phyloP scores from a whole-genome alignment of 1,139 yeast genomes.

The Saccharomyces hybrid region DNA sequence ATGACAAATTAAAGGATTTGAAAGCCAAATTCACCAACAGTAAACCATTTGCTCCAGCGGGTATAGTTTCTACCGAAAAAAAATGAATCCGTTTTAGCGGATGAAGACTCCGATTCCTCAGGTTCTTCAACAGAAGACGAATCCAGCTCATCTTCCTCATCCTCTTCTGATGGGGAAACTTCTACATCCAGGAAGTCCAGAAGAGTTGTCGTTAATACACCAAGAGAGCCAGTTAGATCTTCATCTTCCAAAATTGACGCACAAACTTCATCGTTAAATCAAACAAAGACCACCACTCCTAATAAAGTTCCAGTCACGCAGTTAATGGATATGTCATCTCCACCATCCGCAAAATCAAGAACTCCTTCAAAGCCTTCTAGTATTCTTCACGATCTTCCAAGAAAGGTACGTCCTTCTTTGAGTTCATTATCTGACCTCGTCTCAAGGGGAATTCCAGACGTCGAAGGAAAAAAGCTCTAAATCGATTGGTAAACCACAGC shows the following conservation, averaged over 20 bases:
- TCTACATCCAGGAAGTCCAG: slow-evolving; percentile 26
- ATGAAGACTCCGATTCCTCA: slow-evolving; percentile 3
- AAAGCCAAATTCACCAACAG: slow-evolving; percentile 7
- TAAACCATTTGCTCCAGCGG: background rate
- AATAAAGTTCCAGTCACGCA: slow-evolving; percentile 15
- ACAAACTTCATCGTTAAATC: background rate
- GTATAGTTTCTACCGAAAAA: slow-evolving; percentile 8
- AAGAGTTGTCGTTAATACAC: slow-evolving; percentile 34
- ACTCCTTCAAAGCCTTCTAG: slow-evolving; percentile 11
- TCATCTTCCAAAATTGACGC: background rate
- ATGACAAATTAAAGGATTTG: slow-evolving; percentile 12
- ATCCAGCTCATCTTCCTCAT: slow-evolving; percentile 1
- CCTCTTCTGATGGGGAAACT: slow-evolving; percentile 22
- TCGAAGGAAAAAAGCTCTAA: slow-evolving; percentile 38
- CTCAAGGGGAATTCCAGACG: slow-evolving; percentile 56
- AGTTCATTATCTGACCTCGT: slow-evolving; percentile 53
- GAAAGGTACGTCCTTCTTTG: slow-evolving; percentile 35
- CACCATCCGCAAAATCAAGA: slow-evolving; percentile 7
- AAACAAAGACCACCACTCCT: slow-evolving; percentile 10
- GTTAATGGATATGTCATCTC: slow-evolving; percentile 15
- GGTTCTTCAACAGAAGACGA: slow-evolving; percentile 1
- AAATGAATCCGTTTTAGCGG: slow-evolving; percentile 9
- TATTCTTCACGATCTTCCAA: slow-evolving; percentile 15
- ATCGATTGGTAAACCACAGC: slow-evolving; percentile 29
- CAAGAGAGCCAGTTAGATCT: slow-evolving; percentile 6